Evolutionary conservation across 345 rosid genomes (phyloP).

Genomic region (Eucalyptus shirleyi): DNA sequence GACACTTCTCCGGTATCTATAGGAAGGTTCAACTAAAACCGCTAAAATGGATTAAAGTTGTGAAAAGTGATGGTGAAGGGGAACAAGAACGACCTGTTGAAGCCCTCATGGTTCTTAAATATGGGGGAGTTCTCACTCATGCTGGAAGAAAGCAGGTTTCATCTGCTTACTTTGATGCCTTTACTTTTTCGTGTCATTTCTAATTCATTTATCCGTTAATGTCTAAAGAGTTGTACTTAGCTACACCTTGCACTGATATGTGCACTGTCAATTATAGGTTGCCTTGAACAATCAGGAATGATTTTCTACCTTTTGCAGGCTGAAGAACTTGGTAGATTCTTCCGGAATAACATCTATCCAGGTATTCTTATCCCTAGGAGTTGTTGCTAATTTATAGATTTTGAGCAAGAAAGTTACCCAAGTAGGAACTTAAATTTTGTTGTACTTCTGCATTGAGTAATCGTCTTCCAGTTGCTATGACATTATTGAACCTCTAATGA

Average conservation of each 20-base stretch:
- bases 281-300: not conserved
- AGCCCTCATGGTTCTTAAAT: constrained; percentile 97
- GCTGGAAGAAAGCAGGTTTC: constrained; percentile 98
- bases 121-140: constrained; percentile 99
- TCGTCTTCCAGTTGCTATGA: not conserved
- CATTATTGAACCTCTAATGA: not conserved
- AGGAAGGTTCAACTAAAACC: constrained; percentile 99
- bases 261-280: not conserved
- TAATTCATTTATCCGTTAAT: not conserved
- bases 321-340: constrained; percentile 97
- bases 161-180: not conserved
- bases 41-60: constrained; percentile 75
- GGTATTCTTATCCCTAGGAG: constrained; percentile 23
- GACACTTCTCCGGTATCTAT: constrained; percentile 97
- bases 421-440: not conserved
- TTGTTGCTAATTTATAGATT: not conserved
- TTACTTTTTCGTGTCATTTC: not conserved
- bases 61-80: constrained; percentile 74
- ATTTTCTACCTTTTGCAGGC: constrained; percentile 42
- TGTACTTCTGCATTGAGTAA: not conserved
- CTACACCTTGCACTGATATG: not conserved
- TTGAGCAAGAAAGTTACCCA: not conserved
- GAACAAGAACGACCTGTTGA: constrained; percentile 96
- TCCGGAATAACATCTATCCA: constrained; percentile 98
- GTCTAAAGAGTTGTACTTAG: not conserved